Evolutionary conservation across 495 filamentous ascomycete genomes (phyloP), one percentile per base, ranked within the genome.

Genomic region (Apodospora peruviana): DNA sequence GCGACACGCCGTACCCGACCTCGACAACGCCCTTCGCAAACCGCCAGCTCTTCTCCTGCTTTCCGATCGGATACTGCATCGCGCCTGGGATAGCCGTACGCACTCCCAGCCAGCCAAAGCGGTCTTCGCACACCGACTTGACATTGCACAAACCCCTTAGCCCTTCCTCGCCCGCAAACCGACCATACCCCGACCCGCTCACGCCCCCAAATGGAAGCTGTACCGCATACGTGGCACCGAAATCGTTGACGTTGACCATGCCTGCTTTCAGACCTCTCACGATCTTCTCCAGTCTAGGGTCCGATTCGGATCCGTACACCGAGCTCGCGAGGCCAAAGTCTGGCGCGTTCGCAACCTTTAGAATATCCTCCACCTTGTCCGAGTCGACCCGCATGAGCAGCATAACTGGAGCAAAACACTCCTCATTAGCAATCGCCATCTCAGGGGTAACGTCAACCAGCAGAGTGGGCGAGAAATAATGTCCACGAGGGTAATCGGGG

Each of bases 221-320:
- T 14, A 94, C 88, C 20, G 91, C 86, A 65, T 98, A 98, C 59
- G 81, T 95, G 14, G 81, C 84, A 18, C 82, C 93, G 54, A 98
- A 98, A 68, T 97, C 93, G 58, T 98, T 97, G 45, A 98, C 81
- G 40, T 85, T 78, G 4, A 97, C 86, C 86, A 95, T 95, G 21
- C 93, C 93, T 2, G 85, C 83, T 45, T 84, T 79, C 45, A 97
- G 77, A 19, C 78, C 75, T n/a, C 55, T 58, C 0, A 90, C 82
- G 27, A 89, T 83, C 12, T 57, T 50, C 7, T 45, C 29, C 10
- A 76, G 50, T 5, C 40, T 49, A 0, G 71, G 66, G 51, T 79
- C 73, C 7, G 63, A 60, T 22, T 76, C 66, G 44, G 63, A 61
- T 22, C 91, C 91, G 66, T 91, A 96, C 36, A 98, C 88, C 34